phyloP scores from a whole-genome alignment of 176 grass and related monocot species.

The Triticum timopheevii region DNA sequence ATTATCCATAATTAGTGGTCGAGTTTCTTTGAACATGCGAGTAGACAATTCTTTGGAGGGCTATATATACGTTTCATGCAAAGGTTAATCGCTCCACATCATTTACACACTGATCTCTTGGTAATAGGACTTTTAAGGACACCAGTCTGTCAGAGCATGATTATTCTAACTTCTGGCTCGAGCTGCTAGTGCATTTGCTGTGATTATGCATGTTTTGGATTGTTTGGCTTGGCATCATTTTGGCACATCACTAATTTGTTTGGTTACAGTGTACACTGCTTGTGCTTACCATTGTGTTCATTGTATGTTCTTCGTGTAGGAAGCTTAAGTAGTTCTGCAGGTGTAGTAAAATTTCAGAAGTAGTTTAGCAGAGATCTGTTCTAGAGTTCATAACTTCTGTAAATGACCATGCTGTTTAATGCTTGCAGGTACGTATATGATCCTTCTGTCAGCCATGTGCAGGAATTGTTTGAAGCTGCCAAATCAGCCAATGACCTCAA shows the following conservation, averaged over 20 bases:
- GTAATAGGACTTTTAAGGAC: not conserved
- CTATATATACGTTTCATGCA: not conserved
- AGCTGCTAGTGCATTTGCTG: constrained; percentile 7
- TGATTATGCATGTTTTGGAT: not conserved
- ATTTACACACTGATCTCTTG: not conserved
- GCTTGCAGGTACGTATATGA: constrained; percentile 66
- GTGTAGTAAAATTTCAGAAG: constrained; percentile 16
- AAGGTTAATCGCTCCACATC: not conserved
- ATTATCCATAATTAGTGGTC: not conserved
- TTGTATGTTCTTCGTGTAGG: not conserved
- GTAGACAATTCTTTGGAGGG: not conserved
- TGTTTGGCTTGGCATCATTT: constrained; percentile 11
- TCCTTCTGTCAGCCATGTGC: constrained; percentile 57
- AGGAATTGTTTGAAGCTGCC: constrained; percentile 90
- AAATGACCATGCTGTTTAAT: constrained; percentile 17
- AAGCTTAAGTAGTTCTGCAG: not conserved
- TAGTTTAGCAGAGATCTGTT: not conserved
- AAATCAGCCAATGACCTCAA: constrained; percentile 94
- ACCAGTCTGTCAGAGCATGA: not conserved
- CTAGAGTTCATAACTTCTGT: constrained; percentile 7
- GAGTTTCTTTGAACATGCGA: not conserved
- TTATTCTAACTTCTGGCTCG: not conserved
- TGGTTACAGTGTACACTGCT: not conserved
- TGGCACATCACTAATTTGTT: not conserved
- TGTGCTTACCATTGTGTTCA: not conserved